phyloP scores from a whole-genome alignment of 495 filamentous ascomycete species.

The Penicillium paradoxum region DNA sequence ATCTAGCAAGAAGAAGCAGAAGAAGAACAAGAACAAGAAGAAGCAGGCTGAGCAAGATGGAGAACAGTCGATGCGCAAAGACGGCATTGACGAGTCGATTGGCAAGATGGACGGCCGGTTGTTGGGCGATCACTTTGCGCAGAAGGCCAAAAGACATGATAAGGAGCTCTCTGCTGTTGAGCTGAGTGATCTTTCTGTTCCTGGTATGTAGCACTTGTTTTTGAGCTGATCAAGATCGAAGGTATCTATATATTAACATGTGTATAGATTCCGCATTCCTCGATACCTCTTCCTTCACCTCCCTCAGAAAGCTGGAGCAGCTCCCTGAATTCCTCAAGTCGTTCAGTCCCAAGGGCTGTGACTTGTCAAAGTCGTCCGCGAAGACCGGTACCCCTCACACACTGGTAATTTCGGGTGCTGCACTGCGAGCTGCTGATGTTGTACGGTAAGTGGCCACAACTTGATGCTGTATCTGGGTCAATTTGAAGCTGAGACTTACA shows the following conservation, averaged over 20 bases:
- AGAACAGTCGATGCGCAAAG: slow-evolving; percentile 50
- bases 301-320: slow-evolving; percentile 58
- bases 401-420: slow-evolving; percentile 72
- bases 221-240: neutral
- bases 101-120: slow-evolving; percentile 74
- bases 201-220: slow-evolving; percentile 50
- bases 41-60: slow-evolving; percentile 49
- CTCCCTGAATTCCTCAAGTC: slow-evolving; percentile 73
- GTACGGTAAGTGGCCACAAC: slow-evolving; percentile 49
- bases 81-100: slow-evolving; percentile 76
- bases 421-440: slow-evolving; percentile 73
- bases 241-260: slow-evolving; percentile 12
- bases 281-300: slow-evolving; percentile 70
- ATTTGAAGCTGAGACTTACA: slow-evolving; percentile 3
- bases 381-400: slow-evolving; percentile 80
- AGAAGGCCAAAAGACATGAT: slow-evolving; percentile 71
- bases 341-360: slow-evolving; percentile 44
- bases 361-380: slow-evolving; percentile 58
- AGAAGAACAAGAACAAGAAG: slow-evolving; percentile 51
- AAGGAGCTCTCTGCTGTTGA: slow-evolving; percentile 77
- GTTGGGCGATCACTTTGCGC: slow-evolving; percentile 81
- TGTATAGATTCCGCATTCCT: slow-evolving; percentile 49
- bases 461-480: neutral
- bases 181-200: slow-evolving; percentile 72
- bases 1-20: slow-evolving; percentile 41